Percentiles rank a stretch among this genome's conserved stretches.
Conservation (phyloP, 2,329 filamentous ascomycete species). For the Arthrobotrys pseudoclavata region DNA sequence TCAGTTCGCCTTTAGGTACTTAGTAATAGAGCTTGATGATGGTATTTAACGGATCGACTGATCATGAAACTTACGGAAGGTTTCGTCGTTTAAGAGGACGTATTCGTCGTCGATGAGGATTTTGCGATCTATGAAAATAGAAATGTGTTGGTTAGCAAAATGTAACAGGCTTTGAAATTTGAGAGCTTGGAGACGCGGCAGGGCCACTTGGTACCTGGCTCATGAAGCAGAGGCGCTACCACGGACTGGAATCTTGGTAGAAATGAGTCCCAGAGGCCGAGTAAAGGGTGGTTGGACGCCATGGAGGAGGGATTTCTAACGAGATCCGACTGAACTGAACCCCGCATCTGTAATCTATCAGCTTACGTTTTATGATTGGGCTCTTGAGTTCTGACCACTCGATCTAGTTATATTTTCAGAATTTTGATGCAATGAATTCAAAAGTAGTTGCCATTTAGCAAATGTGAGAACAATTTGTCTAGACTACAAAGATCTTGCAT, state of each 20-base stretch:
- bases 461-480: no score
- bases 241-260: constrained; percentile 26
- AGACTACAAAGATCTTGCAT: no score
- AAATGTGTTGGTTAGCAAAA: constrained; percentile 52
- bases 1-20: constrained; percentile 14
- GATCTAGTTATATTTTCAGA: no score
- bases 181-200: not conserved
- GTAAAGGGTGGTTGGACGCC: not conserved
- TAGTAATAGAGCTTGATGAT: not conserved
- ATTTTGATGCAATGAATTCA: no score
- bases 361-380: no score
- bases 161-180: constrained; percentile 24
- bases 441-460: no score
- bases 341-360: no score
- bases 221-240: constrained; percentile 2
- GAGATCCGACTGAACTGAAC: not conserved
- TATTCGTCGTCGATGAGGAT: constrained; percentile 19
- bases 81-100: constrained; percentile 40
- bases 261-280: constrained; percentile 19
- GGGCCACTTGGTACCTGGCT: constrained; percentile 18
- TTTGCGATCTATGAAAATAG: constrained; percentile 19
- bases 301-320: not conserved
- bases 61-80: constrained; percentile 31
- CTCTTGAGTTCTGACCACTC: no score
- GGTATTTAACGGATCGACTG: not conserved